Base-by-base conservation (phyloP, 352 stramenopile genomes). In the Phytophthora pluvialis region DNA sequence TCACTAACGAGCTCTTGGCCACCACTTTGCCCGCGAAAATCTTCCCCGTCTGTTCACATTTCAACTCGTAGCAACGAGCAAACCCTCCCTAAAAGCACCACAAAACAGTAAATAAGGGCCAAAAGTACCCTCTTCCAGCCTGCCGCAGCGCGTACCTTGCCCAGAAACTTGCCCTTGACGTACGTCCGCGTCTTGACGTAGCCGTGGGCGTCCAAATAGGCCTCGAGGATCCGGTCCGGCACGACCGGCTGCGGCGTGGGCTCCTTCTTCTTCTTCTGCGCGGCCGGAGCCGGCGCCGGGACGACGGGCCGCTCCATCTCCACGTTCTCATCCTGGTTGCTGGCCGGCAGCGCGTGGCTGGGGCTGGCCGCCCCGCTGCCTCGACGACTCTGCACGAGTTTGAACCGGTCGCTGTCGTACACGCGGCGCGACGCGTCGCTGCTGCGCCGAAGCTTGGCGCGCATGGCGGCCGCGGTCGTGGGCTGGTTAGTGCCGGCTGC, bases 11-110 rank as follows among this genome's bases (percentile, higher is more conserved):
- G 21, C 86, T 86, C 78, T 99, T 99, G 28, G 95, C 90, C 26
- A 99, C 97, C 64, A 99, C 95, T 81, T 99, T 99, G 43, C 98
- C 93, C 1, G 98, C 98, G 73, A 98, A 99, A 38, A 92, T 79
- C 38, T 91, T 93, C 6, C 91, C 93, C 1, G 89, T 98, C 50
- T 98, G 91, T 42, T 98, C 73, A 51, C 92, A 97, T 40, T 89
- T 98, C 38, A 98, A 89, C 69, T 98, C 83, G 76, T 99, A 99
- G 48, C 97, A 98, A 35, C 97, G 97, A 18, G 98, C 98, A 76
- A 99, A 99, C 5, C 98, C 98, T 57, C 98, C 98, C 87, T 97
- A 50, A 25, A 38, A 62, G 7, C 7, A 42, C 25, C 16, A 62
- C 9, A 39, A 48, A 13, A 33, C 29, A 21, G 13, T 47, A 43